A percentile compares a stretch with the other conserved stretches of the same genome.
phyloP scores from a whole-genome alignment of 2,329 filamentous ascomycete species.

The Trichoderma sp. region DNA sequence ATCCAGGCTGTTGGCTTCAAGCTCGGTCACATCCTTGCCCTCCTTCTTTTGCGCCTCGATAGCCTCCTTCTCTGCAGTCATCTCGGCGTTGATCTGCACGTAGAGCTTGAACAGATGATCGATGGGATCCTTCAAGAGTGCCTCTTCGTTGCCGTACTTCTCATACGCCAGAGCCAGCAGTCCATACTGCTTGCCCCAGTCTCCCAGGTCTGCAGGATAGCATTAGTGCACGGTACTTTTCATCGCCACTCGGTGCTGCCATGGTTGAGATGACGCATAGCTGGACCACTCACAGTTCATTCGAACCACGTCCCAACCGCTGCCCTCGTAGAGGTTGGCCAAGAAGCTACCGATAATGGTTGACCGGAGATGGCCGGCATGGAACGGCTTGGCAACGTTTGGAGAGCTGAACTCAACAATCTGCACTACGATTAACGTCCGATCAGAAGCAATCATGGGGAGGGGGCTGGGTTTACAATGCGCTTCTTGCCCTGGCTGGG shows the following conservation, averaged over 20 bases:
- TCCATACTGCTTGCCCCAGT: conserved; percentile 79
- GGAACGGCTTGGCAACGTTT: conserved; percentile 85
- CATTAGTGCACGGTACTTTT: neutral
- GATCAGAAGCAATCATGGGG: neutral
- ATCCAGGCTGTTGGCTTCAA: conserved; percentile 63
- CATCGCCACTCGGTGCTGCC: neutral
- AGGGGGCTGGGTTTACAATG: conserved; percentile 40
- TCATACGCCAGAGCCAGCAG: conserved; percentile 75
- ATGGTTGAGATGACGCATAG: neutral
- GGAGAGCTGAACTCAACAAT: conserved; percentile 84
- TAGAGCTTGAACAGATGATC: conserved; percentile 83
- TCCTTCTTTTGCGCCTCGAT: conserved; percentile 60
- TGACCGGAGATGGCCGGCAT: conserved; percentile 74
- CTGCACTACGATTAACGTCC: conserved; percentile 28
- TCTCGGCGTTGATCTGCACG: conserved; percentile 72
- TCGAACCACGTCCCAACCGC: conserved; percentile 72
- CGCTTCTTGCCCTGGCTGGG: conserved; percentile 64
- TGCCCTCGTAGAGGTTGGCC: conserved; percentile 68
- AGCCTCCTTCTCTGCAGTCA: conserved; percentile 66
- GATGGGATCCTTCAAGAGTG: conserved; percentile 72
- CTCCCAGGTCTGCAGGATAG: conserved; percentile 62
- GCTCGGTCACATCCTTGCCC: conserved; percentile 51
- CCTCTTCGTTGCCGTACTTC: conserved; percentile 73
- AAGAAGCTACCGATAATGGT: conserved; percentile 81
- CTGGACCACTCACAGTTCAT: conserved; percentile 58